phyloP scores from a whole-genome alignment of 176 grass and related monocot genomes.

The Melocanna baccifera region DNA sequence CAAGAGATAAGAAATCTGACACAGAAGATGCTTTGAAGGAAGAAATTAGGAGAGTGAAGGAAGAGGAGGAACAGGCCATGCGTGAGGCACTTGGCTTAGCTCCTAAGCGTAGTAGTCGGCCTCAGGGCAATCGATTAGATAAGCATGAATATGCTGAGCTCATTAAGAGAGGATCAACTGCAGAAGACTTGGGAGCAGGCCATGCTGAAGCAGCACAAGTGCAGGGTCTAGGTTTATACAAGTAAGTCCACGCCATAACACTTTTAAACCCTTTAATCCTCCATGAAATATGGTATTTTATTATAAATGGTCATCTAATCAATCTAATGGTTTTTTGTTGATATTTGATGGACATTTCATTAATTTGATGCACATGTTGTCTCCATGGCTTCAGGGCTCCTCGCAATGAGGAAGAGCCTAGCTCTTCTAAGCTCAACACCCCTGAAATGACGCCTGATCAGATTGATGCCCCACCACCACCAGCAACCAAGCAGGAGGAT shows the following conservation, averaged over 20 bases:
- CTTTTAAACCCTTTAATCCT: background rate
- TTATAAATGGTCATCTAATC: background rate
- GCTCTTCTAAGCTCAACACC: slow-evolving; percentile 36
- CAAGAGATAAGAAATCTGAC: slow-evolving; percentile 71
- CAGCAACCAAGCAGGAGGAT: slow-evolving; percentile 43
- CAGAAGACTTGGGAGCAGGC: slow-evolving; percentile 81
- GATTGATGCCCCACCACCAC: slow-evolving; percentile 12
- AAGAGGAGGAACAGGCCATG: slow-evolving; percentile 98
- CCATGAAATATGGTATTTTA: background rate
- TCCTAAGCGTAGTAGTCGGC: slow-evolving; percentile 69
- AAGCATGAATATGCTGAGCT: slow-evolving; percentile 98
- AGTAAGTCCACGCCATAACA: slow-evolving; percentile 40
- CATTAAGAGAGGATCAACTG: slow-evolving; percentile 85
- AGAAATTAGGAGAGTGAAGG: slow-evolving; percentile 91
- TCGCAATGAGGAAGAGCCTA: slow-evolving; percentile 44
- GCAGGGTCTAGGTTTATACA: slow-evolving; percentile 92
- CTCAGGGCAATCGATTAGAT: slow-evolving; percentile 73
- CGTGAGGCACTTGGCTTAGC: slow-evolving; percentile 90
- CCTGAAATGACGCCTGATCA: slow-evolving; percentile 36
- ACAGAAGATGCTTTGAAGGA: slow-evolving; percentile 72
- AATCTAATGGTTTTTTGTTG: background rate
- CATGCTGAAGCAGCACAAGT: slow-evolving; percentile 95
- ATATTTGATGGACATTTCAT: slow-evolving; percentile 2
- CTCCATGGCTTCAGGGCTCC: slow-evolving; percentile 49
- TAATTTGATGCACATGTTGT: slow-evolving; percentile 4